A percentile compares a stretch with the other conserved stretches of the same genome.
phyloP scores from a whole-genome alignment of 371 early-diverging fungal genomes.

The Lichtheimia ornata region DNA sequence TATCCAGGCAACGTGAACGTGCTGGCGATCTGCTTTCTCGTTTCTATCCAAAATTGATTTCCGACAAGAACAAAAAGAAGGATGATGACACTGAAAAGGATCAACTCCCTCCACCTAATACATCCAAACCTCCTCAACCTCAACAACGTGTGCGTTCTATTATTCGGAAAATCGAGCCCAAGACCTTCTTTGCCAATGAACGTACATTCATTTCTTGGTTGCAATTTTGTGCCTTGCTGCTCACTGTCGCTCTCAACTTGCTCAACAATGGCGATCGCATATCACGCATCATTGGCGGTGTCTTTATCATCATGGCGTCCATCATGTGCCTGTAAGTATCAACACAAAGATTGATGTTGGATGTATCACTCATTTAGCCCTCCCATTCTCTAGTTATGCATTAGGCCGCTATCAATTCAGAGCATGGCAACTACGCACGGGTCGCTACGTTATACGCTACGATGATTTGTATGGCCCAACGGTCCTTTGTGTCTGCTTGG shows the following conservation, averaged over 20 bases:
- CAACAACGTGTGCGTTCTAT: neutral
- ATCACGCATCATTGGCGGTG: constrained; percentile 43
- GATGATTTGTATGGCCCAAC: constrained; percentile 31
- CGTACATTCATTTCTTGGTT: constrained; percentile 93
- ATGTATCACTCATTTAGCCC: neutral
- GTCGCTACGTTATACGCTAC: constrained; percentile 21
- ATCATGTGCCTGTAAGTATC: constrained; percentile 33
- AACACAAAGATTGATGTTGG: neutral
- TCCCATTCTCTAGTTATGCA: constrained; percentile 28
- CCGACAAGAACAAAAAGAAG: constrained; percentile 7
- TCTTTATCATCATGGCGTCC: constrained; percentile 39
- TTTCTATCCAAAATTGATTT: constrained; percentile 8
- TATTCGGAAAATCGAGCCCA: constrained; percentile 65
- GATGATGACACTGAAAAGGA: neutral
- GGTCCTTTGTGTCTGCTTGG: constrained; percentile 25
- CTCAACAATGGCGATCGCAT: constrained; percentile 73
- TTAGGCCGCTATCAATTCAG: constrained; percentile 36
- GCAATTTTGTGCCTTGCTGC: constrained; percentile 71
- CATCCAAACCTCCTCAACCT: neutral
- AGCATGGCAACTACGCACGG: constrained; percentile 38
- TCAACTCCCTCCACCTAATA: neutral
- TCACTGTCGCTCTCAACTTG: constrained; percentile 79
- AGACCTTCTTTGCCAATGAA: constrained; percentile 95
- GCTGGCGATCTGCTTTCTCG: constrained; percentile 10
- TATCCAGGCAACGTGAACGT: neutral